Percentiles rank a stretch among this genome's conserved stretches.
These are phyloP conservation scores for Diaporthe longicolla DNA, from an alignment of 2,329 filamentous ascomycete species.

Conservation along the genomic window DNA sequence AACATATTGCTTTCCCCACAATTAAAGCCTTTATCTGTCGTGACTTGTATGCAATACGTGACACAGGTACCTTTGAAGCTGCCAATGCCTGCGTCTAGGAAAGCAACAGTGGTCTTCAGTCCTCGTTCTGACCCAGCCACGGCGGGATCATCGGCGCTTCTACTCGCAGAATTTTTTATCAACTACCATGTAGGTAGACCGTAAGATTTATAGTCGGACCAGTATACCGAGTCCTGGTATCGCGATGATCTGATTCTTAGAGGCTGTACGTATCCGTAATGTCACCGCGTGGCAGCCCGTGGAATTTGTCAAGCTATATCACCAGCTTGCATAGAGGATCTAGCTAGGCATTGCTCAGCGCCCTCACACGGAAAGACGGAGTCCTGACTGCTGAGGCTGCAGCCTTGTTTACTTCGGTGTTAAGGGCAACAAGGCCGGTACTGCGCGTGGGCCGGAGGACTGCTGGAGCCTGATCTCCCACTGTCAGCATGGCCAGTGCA, in stretches of 20 bases:
- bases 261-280: background rate
- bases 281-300: background rate
- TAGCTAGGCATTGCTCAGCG: background rate
- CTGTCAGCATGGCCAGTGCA: background rate
- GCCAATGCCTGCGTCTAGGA: background rate
- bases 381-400: background rate
- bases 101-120: background rate
- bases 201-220: background rate
- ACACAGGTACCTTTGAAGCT: background rate
- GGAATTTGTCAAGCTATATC: background rate
- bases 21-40: background rate
- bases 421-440: constrained; percentile 6
- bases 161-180: background rate
- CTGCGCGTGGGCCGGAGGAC: background rate
- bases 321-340: background rate
- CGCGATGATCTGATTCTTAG: background rate
- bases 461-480: background rate
- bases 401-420: constrained; percentile 15
- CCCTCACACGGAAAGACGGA: background rate
- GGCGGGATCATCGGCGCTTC: background rate
- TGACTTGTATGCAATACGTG: background rate
- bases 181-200: background rate
- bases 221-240: background rate
- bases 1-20: constrained; percentile 24
- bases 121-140: background rate